Base-by-base conservation (phyloP, 345 rosid species). In the Arabidopsis suecica region DNA sequence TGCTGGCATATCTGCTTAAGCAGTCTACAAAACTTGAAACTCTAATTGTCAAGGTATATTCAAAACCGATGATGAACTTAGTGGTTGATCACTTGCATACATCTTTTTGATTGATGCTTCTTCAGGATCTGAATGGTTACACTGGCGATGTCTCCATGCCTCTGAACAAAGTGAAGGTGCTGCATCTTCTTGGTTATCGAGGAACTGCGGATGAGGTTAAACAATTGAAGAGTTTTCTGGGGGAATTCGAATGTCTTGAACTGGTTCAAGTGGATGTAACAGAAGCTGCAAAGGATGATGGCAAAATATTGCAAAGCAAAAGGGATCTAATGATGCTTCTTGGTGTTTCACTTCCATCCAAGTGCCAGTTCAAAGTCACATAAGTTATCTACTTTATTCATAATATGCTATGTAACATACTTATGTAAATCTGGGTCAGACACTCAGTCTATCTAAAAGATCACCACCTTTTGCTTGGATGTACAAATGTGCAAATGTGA, bases 361-460 rank as follows among this genome's bases (percentile, higher is more conserved):
- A 34, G 28, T 59, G 63, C 36, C 59, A 6, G 10, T 2, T 48
- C 25, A 16, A 48, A 48, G 23, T 45, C 18, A 1, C 50, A 45
- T 45, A 38, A 38, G 32, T 28, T 28, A 28, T 28, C 32, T 28
- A 28, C 32, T 28, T 28, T 4, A 28, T 28, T 28, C 32, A 28
- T 28, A 28, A 28, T 28, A 28, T 23, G 25, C 32, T 28, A 28
- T 28, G 32, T 28, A 28, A 28, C 32, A 28, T 28, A 28, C 32
- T 28, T 2, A 28, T 28, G 2, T 28, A 28, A 87, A 2, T 91
- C 85, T 7, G 88, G 90, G 22, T 20, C 22, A 20, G 22, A 20
- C 22, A 20, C 22, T 20, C 22, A 20, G 22, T 20, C 22, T 20
- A 20, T 20, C 22, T 20, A 20, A 20, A 20, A 20, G 22, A 20